Percentiles rank a stretch among this genome's conserved stretches.
Evolutionary conservation across 1,139 yeast species (phyloP).

Genomic region (Candida freyschussii): DNA sequence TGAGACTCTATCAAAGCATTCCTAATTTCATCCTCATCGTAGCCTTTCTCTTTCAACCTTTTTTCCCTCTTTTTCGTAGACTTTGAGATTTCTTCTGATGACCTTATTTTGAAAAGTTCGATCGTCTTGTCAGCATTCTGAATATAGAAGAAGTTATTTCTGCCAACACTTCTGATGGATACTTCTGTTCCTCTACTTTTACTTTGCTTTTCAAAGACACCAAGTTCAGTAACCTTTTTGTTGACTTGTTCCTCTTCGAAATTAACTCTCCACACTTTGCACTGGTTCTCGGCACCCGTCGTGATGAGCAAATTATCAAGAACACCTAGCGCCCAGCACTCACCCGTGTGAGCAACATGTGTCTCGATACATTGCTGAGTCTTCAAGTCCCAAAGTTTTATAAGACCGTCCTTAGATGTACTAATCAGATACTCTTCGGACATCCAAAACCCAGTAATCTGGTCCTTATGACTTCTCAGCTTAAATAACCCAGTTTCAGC

Average conservation of each 20-base stretch:
- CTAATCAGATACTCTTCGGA: conserved; percentile 70
- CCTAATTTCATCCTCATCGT: conserved; percentile 57
- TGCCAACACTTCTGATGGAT: conserved; percentile 42
- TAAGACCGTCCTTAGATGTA: conserved; percentile 82
- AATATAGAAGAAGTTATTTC: conserved; percentile 52
- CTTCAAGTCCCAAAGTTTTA: conserved; percentile 89
- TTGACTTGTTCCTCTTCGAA: conserved; percentile 41
- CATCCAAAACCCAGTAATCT: conserved; percentile 67
- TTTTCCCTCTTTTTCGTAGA: conserved; percentile 77
- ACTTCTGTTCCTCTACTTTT: conserved; percentile 68
- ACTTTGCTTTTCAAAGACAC: conserved; percentile 72
- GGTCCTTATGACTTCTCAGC: conserved; percentile 84
- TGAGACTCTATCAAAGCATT: conserved; percentile 50
- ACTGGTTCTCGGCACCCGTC: conserved; percentile 74
- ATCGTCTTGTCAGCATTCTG: conserved; percentile 77
- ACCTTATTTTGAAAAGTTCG: conserved; percentile 77
- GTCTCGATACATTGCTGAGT: conserved; percentile 91
- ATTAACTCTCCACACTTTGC: conserved; percentile 76
- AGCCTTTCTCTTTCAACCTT: conserved; percentile 69
- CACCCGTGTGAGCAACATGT: conserved; percentile 89
- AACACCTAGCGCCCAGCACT: conserved; percentile 80
- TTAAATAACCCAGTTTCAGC: conserved; percentile 87
- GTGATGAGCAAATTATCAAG: conserved; percentile 49
- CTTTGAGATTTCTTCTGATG: conserved; percentile 72
- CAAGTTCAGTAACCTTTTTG: conserved; percentile 56